phyloP scores from a whole-genome alignment of 2,329 filamentous ascomycete species.

The Botrytis paeoniae region DNA sequence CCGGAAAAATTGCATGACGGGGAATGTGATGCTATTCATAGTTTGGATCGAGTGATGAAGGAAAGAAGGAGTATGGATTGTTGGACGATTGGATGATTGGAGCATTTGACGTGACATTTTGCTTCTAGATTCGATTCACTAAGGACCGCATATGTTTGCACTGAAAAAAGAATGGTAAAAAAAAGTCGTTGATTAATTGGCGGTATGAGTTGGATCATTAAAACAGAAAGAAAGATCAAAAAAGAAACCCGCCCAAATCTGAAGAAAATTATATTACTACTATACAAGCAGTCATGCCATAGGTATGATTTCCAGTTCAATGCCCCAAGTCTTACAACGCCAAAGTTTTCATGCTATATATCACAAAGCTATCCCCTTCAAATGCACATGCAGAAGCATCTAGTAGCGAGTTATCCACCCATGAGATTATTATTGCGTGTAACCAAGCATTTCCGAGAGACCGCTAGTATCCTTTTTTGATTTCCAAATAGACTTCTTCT shows the following conservation, averaged over 20 bases:
- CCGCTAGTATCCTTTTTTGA: slow-evolving; percentile 50
- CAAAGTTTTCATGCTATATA: slow-evolving; percentile 22
- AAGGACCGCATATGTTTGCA: neutral
- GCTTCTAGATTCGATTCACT: slow-evolving; percentile 4
- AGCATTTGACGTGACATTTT: neutral
- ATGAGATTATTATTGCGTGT: slow-evolving; percentile 27
- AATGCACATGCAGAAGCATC: slow-evolving; percentile 22
- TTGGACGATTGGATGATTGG: slow-evolving; percentile 6
- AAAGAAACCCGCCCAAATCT: slow-evolving; percentile 14
- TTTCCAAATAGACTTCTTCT: slow-evolving; percentile 65
- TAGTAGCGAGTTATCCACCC: slow-evolving; percentile 20
- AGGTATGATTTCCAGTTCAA: slow-evolving; percentile 19
- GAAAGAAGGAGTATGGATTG: neutral
- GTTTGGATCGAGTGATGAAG: neutral
- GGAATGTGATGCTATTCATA: neutral
- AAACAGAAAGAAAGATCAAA: slow-evolving; percentile 4
- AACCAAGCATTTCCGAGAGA: slow-evolving; percentile 36
- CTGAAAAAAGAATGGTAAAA: neutral
- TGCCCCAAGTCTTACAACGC: slow-evolving; percentile 23
- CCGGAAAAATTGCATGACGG: slow-evolving; percentile 34
- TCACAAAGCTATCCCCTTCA: slow-evolving; percentile 16
- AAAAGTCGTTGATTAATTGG: neutral
- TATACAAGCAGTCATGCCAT: slow-evolving; percentile 22
- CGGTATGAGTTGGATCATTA: slow-evolving; percentile 1
- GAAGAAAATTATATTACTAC: slow-evolving; percentile 21